phyloP scores from a whole-genome alignment of 441 rosid genomes.

The Jatropha podagrica region DNA sequence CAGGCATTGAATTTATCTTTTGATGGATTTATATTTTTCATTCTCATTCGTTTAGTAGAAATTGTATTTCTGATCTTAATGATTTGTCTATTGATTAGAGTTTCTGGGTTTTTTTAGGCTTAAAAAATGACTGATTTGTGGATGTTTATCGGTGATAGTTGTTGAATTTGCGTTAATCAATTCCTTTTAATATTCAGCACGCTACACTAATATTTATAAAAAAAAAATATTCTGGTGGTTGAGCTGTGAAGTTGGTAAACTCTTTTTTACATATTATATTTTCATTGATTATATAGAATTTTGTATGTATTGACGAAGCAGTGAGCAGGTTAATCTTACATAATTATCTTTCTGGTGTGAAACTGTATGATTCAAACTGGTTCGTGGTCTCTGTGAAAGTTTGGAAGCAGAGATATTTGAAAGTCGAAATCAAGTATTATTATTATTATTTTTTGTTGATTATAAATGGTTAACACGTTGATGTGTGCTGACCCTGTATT shows the following conservation, averaged over 20 bases:
- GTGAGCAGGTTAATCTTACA: constrained; percentile 18
- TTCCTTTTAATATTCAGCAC: constrained; percentile 13
- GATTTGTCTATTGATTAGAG: constrained; percentile 19
- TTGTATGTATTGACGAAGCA: constrained; percentile 18
- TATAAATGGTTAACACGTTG: background rate
- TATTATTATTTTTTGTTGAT: background rate
- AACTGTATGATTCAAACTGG: constrained; percentile 10
- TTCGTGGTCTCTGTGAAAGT: constrained; percentile 12
- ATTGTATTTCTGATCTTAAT: constrained; percentile 11
- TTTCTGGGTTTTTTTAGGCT: constrained; percentile 20
- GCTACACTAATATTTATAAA: background rate
- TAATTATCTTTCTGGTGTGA: constrained; percentile 9
- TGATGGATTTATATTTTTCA: constrained; percentile 21
- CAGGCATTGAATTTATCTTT: constrained; percentile 12
- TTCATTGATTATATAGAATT: constrained; percentile 17
- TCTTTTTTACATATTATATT: constrained; percentile 19
- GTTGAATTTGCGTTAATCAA: constrained; percentile 22
- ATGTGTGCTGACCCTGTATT: background rate
- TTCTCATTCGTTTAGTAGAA: constrained; percentile 18
- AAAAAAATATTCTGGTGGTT: constrained; percentile 19
- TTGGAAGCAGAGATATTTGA: constrained; percentile 2
- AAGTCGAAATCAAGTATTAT: constrained; percentile 13
- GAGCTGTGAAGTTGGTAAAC: constrained; percentile 25
- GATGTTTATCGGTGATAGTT: constrained; percentile 5
- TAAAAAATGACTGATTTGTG: background rate